Evolutionary conservation across 2,329 filamentous ascomycete species (phyloP), one percentile per base, ranked within the genome.

Genomic region (Nemania sp.): DNA sequence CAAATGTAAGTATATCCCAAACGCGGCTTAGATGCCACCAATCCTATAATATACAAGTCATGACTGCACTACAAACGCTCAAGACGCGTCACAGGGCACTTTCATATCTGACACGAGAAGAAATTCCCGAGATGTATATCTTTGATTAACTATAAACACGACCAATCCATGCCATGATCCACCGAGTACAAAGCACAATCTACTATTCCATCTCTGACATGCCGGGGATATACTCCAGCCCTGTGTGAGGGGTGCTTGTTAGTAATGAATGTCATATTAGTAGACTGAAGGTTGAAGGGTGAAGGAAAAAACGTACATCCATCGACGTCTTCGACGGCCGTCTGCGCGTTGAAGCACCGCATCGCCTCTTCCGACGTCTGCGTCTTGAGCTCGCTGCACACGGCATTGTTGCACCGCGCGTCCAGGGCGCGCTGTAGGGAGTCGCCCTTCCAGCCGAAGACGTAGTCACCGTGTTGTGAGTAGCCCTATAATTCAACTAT

Each of bases 391-490:
- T 64, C 57, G n/a, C 51, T 61, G 36, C 65, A 68, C 14, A 64
- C 56, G 19, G 62, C 64, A 23, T 64, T 68, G 59, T 71, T 71
- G 63, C 72, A 74, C 30, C 63, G 59, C 43, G 72, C 73, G 53
- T 74, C 65, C 58, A 74, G 66, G 17, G 72, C 72, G 20, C 70
- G 68, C 52, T 74, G 72, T 8, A 74, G 70, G 2, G 68, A 62
- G 59, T 74, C 70, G 20, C 63, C 72, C 50, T 74, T 66, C 72
- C 72, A 75, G 45, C 72, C 72, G 58, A 75, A 75, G 31, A 75
- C 59, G 59, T 75, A 75, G 59, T 75, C 72, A 42, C 70, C 69
- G 39, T 72, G 69, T 17, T 67, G 65, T 0, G 63, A 64, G 37
- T 56, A 67, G 2, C 65, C 64, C 17, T 54, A n/a, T 5, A 34